Base-by-base conservation (phyloP, 192 early-diverging fungal species). In the Linnemannia hyalina region DNA sequence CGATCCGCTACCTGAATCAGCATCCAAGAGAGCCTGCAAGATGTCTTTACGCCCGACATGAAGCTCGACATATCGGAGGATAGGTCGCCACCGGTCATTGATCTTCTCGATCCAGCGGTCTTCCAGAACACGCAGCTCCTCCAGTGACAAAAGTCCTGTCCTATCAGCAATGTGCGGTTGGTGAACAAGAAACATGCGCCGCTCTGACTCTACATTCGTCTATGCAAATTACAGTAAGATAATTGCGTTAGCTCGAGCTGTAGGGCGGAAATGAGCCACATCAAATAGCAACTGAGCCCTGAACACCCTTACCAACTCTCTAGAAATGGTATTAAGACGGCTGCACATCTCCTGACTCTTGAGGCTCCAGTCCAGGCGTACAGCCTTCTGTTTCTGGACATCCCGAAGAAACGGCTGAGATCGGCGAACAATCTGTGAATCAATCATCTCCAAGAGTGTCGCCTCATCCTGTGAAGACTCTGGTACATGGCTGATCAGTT, bases 101-200 rank as follows among this genome's bases (percentile, higher is more conserved):
- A 73, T 76, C 13, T 72, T 79, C 35, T 75, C 74, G 13, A 75
- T 71, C 83, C 83, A 85, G 3, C 68, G 49, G 40, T 76, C 54
- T 35, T 80, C 83, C 52, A 85, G 42, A 9, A 65, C 40, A 6
- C 32, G 65, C n/a, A 76, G 38, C 23, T 85, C 78, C 26, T 70
- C 65, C 32, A 74, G 26, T 3, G 77, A 46, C 13, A 70, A 10
- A 20, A n/a, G 5, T 40, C 29, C 40, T 1, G 41, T 60, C 52
- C 74, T 65, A 3, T 75, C 73, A 3, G 41, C 32, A 3, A 75
- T 26, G 20, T 75, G 73, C 6, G 77, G 68, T 13, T 73, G 77
- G 15, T 70, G 63, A 3, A 29, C 36, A 32, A 80, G 20, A 40
- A 85, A 76, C 35, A 47, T 55, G 20, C 40, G 47, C 23, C 83